phyloP scores from a whole-genome alignment of 306 rosid genomes.

The Prunus armeniaca region DNA sequence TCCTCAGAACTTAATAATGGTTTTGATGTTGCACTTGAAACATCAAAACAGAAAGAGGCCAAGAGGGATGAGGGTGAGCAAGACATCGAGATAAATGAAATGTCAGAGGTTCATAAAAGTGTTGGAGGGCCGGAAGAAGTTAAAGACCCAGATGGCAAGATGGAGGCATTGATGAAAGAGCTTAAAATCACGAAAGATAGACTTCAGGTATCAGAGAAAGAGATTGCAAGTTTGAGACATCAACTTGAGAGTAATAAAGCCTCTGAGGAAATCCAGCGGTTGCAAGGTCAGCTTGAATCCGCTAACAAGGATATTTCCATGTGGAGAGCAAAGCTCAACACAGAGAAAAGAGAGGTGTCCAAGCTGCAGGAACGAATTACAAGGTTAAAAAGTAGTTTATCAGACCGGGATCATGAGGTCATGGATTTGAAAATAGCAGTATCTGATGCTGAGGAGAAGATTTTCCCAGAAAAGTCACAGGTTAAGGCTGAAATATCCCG shows the following conservation, averaged over 20 bases:
- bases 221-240: constrained; percentile 51
- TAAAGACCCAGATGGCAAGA: constrained; percentile 31
- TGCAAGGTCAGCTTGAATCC: constrained; percentile 64
- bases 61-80: constrained; percentile 15
- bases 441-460: constrained; percentile 93
- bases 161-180: constrained; percentile 45
- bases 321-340: constrained; percentile 66
- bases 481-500: constrained; percentile 70
- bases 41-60: constrained; percentile 23
- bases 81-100: constrained; percentile 20
- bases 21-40: constrained; percentile 21
- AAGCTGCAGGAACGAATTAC: constrained; percentile 72
- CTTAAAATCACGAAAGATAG: constrained; percentile 49
- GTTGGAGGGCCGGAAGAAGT: constrained; percentile 24
- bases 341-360: constrained; percentile 72
- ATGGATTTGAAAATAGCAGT: constrained; percentile 81
- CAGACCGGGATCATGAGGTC: constrained; percentile 75
- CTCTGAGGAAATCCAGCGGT: constrained; percentile 45
- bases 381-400: constrained; percentile 64
- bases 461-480: constrained; percentile 89
- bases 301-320: constrained; percentile 54
- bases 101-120: constrained; percentile 28
- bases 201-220: constrained; percentile 55
- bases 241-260: constrained; percentile 52
- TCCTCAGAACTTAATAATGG: constrained; percentile 21